A percentile compares a stretch with the other conserved stretches of the same genome.
These are phyloP conservation scores for Didymella keratinophila DNA, from an alignment of 2,329 filamentous ascomycete species.

Conservation along the genomic window DNA sequence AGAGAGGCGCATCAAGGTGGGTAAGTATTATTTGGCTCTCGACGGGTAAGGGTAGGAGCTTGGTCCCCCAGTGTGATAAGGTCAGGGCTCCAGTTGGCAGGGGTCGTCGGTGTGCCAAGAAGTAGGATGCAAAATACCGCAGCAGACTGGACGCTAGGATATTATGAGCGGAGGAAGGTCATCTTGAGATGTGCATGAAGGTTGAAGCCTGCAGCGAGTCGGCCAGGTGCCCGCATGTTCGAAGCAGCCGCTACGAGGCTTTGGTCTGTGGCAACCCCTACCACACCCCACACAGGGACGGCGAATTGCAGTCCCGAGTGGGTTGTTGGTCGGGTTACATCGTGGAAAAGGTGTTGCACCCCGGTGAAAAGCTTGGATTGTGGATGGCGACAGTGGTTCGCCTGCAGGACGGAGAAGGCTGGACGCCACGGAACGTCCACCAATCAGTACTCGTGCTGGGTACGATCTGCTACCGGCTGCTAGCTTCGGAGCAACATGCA, in stretches of 20 bases:
- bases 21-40: slow-evolving; percentile 51
- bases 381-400: slow-evolving; percentile 38
- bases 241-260: slow-evolving; percentile 43
- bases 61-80: slow-evolving; percentile 50
- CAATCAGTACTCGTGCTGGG: slow-evolving; percentile 33
- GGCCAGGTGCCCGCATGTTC: slow-evolving; percentile 47
- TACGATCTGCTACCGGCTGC: slow-evolving; percentile 47
- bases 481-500: slow-evolving; percentile 45
- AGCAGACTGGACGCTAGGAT: slow-evolving; percentile 45
- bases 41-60: slow-evolving; percentile 41
- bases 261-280: slow-evolving; percentile 46
- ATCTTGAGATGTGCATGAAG: slow-evolving; percentile 43
- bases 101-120: slow-evolving; percentile 41
- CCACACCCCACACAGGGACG: slow-evolving; percentile 46
- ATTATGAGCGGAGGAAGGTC: slow-evolving; percentile 41
- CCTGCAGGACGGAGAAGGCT: slow-evolving; percentile 48
- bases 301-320: slow-evolving; percentile 43
- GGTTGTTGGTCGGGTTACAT: slow-evolving; percentile 49
- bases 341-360: slow-evolving; percentile 37
- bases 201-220: slow-evolving; percentile 42
- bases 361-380: slow-evolving; percentile 34
- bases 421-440: slow-evolving; percentile 40
- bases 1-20: slow-evolving; percentile 49
- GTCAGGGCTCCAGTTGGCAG: slow-evolving; percentile 41
- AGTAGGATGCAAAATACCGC: slow-evolving; percentile 44